These are phyloP conservation scores for Trichoderma sp. DNA, from an alignment of 2,329 filamentous ascomycete species.

Conservation along the genomic window DNA sequence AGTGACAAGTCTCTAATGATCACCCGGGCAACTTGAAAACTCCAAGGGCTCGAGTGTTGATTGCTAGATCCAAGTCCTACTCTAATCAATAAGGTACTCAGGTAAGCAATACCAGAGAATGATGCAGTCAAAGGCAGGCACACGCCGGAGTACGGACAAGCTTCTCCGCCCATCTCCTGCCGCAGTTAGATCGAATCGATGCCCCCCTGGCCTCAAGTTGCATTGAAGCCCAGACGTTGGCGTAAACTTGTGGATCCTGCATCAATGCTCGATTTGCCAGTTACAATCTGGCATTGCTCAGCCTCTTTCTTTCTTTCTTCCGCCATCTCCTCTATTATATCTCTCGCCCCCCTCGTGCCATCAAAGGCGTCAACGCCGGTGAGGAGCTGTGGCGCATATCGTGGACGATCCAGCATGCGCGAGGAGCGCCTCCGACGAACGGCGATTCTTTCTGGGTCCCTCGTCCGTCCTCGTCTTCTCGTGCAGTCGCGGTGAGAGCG, in stretches of 20 bases:
- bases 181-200: background rate
- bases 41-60: too few species aligned
- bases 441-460: too few species aligned
- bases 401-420: background rate
- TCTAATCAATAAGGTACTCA: too few species aligned
- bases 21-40: too few species aligned
- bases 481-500: background rate
- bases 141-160: background rate
- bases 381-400: background rate
- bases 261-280: background rate
- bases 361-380: too few species aligned
- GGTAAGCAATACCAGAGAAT: background rate
- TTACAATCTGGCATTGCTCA: background rate
- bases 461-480: background rate
- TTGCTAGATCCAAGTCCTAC: too few species aligned
- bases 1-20: too few species aligned
- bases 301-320: background rate
- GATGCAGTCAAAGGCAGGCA: too few species aligned
- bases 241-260: background rate
- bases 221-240: constrained; percentile 3
- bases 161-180: constrained; percentile 9
- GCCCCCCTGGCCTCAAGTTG: background rate
- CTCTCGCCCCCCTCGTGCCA: too few species aligned
- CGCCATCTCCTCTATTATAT: background rate
- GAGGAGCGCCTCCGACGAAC: background rate